Conservation (phyloP, 2,329 filamentous ascomycete genomes). For the Colletotrichum magnum region DNA sequence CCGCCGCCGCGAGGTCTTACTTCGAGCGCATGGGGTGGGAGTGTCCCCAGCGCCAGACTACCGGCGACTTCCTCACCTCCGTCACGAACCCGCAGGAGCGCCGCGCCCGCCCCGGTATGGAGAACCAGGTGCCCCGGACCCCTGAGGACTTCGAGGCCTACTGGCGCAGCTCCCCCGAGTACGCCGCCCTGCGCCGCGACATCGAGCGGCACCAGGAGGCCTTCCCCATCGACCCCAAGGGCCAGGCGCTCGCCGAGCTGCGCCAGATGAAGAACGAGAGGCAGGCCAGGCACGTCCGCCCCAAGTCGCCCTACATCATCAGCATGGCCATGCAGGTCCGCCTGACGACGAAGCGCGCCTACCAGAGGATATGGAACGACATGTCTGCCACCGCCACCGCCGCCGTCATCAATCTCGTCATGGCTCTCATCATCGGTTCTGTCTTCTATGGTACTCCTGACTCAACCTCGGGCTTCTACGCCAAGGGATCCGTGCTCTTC, state of each 20-base stretch:
- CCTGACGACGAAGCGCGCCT: slow-evolving; percentile 65
- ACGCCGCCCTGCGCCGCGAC: slow-evolving; percentile 57
- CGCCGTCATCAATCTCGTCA: slow-evolving; percentile 63
- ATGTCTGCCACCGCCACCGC: slow-evolving; percentile 62
- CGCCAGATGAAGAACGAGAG: slow-evolving; percentile 63
- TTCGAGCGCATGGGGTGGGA: slow-evolving; percentile 79
- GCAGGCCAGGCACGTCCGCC: slow-evolving; percentile 67
- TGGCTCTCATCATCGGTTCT: slow-evolving; percentile 73
- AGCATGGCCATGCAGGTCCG: slow-evolving; percentile 67
- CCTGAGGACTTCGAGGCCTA: slow-evolving; percentile 76
- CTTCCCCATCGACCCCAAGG: slow-evolving; percentile 57
- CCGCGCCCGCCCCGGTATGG: slow-evolving; percentile 68
- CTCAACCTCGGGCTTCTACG: slow-evolving; percentile 66
- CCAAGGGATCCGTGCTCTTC: slow-evolving; percentile 71
- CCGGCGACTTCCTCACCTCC: slow-evolving; percentile 78
- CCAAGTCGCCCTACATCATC: slow-evolving; percentile 71
- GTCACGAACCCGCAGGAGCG: slow-evolving; percentile 77
- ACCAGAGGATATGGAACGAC: slow-evolving; percentile 67
- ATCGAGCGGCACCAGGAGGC: slow-evolving; percentile 65
- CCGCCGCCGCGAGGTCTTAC: slow-evolving; percentile 70
- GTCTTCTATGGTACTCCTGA: slow-evolving; percentile 69
- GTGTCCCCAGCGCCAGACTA: slow-evolving; percentile 77
- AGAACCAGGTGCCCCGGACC: slow-evolving; percentile 74
- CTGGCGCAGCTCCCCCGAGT: slow-evolving; percentile 63
- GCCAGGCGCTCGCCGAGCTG: slow-evolving; percentile 55